Conservation (phyloP, 2,329 filamentous ascomycete genomes). For the Pseudogymnoascus sp. region DNA sequence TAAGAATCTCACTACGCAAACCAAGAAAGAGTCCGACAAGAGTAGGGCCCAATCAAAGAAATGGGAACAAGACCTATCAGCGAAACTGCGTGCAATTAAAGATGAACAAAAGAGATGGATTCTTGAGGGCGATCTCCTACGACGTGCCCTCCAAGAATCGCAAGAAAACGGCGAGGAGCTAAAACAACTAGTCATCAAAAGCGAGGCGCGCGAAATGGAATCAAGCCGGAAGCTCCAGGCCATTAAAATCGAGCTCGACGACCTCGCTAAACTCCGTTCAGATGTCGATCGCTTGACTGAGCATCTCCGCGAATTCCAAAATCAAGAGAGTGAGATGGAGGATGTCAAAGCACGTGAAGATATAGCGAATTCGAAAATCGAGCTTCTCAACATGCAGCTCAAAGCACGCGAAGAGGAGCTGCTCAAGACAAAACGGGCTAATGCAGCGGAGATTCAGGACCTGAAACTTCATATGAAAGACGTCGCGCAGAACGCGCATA, state of each 20-base stretch:
- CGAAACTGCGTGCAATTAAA: conserved; percentile 56
- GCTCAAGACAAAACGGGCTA: conserved; percentile 33
- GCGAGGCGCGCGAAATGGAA: conserved; percentile 59
- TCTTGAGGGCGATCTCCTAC: conserved; percentile 47
- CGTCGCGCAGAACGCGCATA: conserved; percentile 24
- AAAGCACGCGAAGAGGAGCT: conserved; percentile 42
- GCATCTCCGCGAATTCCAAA: conserved; percentile 55
- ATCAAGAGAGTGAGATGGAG: conserved; percentile 53
- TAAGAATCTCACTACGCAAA: conserved; percentile 60
- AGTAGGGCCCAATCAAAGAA: conserved; percentile 67
- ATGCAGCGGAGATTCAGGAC: conserved; percentile 40
- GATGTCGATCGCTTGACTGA: conserved; percentile 54
- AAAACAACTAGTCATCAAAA: conserved; percentile 55
- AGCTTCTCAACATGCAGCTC: conserved; percentile 52
- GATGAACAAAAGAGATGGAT: conserved; percentile 63
- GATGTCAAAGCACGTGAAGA: conserved; percentile 49
- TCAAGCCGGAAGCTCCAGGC: conserved; percentile 57
- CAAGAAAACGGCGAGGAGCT: conserved; percentile 57
- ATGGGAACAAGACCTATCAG: conserved; percentile 64
- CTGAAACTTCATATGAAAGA: conserved; percentile 30
- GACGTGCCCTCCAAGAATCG: conserved; percentile 49
- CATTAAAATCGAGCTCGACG: conserved; percentile 51
- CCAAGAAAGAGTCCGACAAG: conserved; percentile 64
- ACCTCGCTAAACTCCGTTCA: conserved; percentile 50
- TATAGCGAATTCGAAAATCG: conserved; percentile 49